Base-by-base conservation (phyloP, 768 basidiomycete species). In the Cantharellus anzutake region DNA sequence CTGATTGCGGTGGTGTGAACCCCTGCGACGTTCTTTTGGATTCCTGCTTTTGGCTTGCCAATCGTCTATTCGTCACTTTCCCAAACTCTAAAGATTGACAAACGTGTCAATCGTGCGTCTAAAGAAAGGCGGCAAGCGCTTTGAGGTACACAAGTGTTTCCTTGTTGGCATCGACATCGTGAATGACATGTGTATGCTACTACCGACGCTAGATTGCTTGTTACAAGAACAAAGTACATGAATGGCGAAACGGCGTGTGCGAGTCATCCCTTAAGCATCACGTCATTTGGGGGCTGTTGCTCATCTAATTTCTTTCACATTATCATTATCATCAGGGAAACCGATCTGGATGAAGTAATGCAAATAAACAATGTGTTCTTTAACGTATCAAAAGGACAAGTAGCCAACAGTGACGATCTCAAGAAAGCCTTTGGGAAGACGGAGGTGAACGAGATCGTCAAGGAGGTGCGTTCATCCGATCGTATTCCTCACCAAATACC, bases 221-320 rank as follows among this genome's bases (percentile, higher is more conserved):
- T 71, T 99, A 98, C 75, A 94, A 97, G 76, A 99, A 99, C 72
- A 97, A 97, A 72, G 96, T 99, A 37, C 89, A 93, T 65, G 93
- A 96, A 70, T 99, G 84, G 80, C 75, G 96, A 61, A 89, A 79
- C 60, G 92, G 92, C 62, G 86, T 94, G 83, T 89, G 71, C 68
- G 83, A 29, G 20, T 29, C 74, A 38, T 7, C 11, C 38, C 38
- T 51, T 4, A 35, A 41, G n/a, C 41, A 35, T 41, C 34, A 16
- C 34, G 41, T 14, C 20, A 14, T 20, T 62, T 41, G 16, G 7
- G 38, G 20, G 60, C 7, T 20, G 11, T 3, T 4, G 41, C 39
- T 51, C n/a, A 41, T 60, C 35, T 35, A 44, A 51, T 41, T 41
- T 37, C 4, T 39, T 41, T 51, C 5, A 34, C 61, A 39, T 57